A percentile compares a stretch with the other conserved stretches of the same genome.
phyloP scores from a whole-genome alignment of 2,329 filamentous ascomycete genomes.

The Apiospora malaysiana region DNA sequence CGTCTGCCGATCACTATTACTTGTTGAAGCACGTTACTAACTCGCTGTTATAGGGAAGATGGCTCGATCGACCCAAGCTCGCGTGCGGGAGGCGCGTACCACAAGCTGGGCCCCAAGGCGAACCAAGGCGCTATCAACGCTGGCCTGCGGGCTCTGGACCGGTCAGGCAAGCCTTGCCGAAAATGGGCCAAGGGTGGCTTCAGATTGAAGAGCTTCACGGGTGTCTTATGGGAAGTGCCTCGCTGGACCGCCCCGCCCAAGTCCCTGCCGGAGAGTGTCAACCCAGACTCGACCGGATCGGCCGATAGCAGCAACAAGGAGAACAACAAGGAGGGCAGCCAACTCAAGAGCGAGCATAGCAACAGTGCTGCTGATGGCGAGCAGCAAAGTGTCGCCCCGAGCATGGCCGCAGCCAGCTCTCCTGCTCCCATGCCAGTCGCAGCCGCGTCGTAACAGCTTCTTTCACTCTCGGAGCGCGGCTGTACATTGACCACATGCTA shows the following conservation, averaged over 20 bases:
- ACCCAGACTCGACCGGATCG: constrained; percentile 53
- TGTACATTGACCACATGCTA: background rate
- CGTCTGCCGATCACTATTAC: background rate
- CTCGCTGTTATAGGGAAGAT: constrained; percentile 58
- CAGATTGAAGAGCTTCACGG: constrained; percentile 90
- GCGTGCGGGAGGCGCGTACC: constrained; percentile 56
- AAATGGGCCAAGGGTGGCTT: constrained; percentile 88
- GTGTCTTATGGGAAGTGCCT: constrained; percentile 79
- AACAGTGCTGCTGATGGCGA: constrained; percentile 53
- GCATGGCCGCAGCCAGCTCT: constrained; percentile 55
- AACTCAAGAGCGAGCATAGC: constrained; percentile 53
- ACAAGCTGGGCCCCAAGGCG: constrained; percentile 94
- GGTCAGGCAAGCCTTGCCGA: constrained; percentile 88
- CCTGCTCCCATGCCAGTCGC: constrained; percentile 56
- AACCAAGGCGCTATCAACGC: constrained; percentile 98
- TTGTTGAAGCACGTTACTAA: constrained; percentile 36
- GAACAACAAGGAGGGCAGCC: constrained; percentile 65
- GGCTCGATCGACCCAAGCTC: constrained; percentile 65
- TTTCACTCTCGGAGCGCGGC: background rate
- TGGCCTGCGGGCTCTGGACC: constrained; percentile 89
- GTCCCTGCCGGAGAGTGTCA: constrained; percentile 51
- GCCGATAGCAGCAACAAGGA: constrained; percentile 65
- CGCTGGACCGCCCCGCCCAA: constrained; percentile 82
- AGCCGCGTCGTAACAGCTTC: constrained; percentile 40
- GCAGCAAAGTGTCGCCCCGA: constrained; percentile 56